phyloP scores from a whole-genome alignment of 139 green algal species.

The Dunaliella sp. region DNA sequence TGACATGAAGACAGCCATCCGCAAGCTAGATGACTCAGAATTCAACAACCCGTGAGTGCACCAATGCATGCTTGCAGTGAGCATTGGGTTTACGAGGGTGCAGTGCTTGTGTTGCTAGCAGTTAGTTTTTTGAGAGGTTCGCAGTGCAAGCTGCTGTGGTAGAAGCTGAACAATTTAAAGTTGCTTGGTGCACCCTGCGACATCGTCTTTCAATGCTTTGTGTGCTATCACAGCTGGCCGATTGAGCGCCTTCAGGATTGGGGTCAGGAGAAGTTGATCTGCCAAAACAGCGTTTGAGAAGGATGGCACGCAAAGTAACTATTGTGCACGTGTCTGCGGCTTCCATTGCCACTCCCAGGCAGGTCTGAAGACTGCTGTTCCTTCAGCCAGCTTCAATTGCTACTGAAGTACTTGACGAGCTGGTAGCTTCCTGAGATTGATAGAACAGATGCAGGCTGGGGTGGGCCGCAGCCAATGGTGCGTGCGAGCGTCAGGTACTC shows the following conservation, averaged over 20 bases:
- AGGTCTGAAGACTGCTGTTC: too few relatives aligned
- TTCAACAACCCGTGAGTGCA: conserved; percentile 71
- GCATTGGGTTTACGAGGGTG: background rate
- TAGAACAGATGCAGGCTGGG: too few relatives aligned
- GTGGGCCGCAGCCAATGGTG: too few relatives aligned
- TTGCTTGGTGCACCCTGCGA: background rate
- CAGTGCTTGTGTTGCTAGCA: background rate
- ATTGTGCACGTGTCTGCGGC: background rate
- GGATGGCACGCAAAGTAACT: background rate
- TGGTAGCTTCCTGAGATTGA: too few relatives aligned
- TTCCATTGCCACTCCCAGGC: too few relatives aligned
- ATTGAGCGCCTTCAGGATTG: too few relatives aligned
- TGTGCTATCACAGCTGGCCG: background rate
- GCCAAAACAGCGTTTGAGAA: background rate
- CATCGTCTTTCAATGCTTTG: background rate
- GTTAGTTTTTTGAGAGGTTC: background rate
- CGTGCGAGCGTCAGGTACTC: too few relatives aligned
- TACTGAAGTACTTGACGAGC: too few relatives aligned
- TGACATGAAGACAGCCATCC: conserved; percentile 48
- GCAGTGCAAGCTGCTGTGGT: too few relatives aligned
- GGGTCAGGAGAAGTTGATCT: too few relatives aligned
- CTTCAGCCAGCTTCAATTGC: too few relatives aligned
- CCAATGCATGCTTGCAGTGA: too few relatives aligned
- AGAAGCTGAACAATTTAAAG: background rate
- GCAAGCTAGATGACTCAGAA: conserved; percentile 61